Evolutionary conservation across 176 grass and related monocot genomes (phyloP).

Genomic region (Carex littledalei): DNA sequence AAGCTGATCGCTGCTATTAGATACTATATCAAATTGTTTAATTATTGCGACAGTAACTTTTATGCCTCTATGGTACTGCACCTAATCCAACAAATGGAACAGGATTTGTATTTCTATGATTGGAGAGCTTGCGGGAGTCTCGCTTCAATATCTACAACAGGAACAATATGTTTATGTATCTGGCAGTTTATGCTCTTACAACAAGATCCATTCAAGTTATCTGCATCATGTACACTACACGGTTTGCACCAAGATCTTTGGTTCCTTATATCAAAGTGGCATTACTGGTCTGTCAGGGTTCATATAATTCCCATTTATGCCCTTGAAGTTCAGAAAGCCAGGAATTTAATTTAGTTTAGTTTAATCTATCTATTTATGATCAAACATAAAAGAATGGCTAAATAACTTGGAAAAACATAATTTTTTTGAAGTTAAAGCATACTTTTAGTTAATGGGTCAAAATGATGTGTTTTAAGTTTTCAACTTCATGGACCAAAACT

Average conservation of each 20-base stretch:
- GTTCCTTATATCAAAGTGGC: background rate
- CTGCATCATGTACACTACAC: background rate
- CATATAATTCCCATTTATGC: background rate
- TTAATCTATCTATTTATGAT: background rate
- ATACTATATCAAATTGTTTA: background rate
- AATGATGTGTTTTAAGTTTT: background rate
- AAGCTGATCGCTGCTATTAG: background rate
- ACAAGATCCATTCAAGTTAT: background rate
- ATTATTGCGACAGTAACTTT: background rate
- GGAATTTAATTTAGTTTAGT: background rate
- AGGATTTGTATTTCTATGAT: slow-evolving; percentile 11
- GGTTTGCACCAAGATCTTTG: background rate
- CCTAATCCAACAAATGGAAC: slow-evolving; percentile 1
- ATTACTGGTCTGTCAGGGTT: background rate
- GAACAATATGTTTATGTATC: slow-evolving; percentile 10
- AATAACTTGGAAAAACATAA: background rate
- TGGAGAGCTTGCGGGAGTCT: background rate
- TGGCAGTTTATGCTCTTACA: background rate
- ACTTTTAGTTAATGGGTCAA: background rate
- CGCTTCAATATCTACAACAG: background rate
- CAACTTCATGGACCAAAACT: background rate
- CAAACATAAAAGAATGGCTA: background rate
- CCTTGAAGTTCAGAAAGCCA: background rate
- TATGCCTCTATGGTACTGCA: background rate
- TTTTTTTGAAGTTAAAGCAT: too few species aligned